Conservation (phyloP, 176 grass and related monocot genomes). For the Oryza meyeriana region DNA sequence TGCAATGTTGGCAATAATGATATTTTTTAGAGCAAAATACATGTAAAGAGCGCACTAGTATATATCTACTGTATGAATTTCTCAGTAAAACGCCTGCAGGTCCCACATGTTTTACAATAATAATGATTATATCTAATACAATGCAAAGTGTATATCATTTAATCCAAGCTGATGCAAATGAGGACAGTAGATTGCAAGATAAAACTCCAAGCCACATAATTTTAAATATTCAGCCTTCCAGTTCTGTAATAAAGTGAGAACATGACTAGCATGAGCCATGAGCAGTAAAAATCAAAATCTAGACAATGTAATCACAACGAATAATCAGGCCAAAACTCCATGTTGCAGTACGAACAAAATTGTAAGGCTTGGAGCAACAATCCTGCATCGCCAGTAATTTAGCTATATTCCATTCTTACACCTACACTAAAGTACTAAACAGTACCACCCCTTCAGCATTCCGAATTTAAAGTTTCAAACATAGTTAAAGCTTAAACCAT, state of each 20-base stretch:
- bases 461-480: neutral
- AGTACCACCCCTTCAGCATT: neutral
- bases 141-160: neutral
- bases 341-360: neutral
- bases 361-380: neutral
- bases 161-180: neutral
- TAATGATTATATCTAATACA: neutral
- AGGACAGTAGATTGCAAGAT: neutral
- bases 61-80: neutral
- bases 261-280: neutral
- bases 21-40: neutral
- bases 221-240: neutral
- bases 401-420: neutral
- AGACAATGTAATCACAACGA: neutral
- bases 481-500: constrained; percentile 4
- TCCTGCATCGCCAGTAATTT: neutral
- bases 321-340: neutral
- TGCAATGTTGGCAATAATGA: neutral
- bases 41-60: neutral
- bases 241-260: neutral
- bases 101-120: neutral
- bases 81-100: neutral
- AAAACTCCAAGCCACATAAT: neutral
- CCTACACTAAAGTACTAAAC: neutral
- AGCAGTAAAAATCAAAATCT: neutral